Base-by-base conservation (phyloP, 495 filamentous ascomycete genomes). In the Opeltia flavorubescens region DNA sequence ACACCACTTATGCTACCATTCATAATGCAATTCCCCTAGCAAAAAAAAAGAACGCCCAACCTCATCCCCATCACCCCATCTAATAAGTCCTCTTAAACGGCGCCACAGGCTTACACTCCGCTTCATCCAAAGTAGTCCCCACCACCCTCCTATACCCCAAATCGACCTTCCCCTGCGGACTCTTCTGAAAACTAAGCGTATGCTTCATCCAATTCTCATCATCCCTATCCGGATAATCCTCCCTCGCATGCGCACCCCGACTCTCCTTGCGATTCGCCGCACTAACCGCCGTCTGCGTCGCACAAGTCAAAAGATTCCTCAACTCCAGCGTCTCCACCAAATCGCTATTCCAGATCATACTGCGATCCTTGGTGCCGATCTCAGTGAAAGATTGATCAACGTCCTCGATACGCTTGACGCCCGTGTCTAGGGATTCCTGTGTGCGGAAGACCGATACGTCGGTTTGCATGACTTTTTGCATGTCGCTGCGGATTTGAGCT, bases 331-430 rank as follows among this genome's bases (percentile, higher is more conserved):
- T 93, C 77, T 96, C 89, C 46, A 94, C 84, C 25, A 96, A 75
- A 58, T 96, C 89, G 30, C 84, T 86, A 78, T 96, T 96, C 89
- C 89, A 96, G 70, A 96, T 95, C 91, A 96, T 95, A 77, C 84
- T 89, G 59, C 89, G 83, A 64, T 96, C 89, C 75, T 93, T 94
- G 65, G 84, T 94, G 57, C 85, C 84, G 50, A 95, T 78, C 60
- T 94, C 76, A 47, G 64, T 60, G 68, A 83, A 96, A 51, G 69
- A 78, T 58, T 77, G 64, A 62, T 96, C 91, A 55, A 95, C 81
- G 50, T 83, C 74, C 55, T 66, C 76, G 56, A 96, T 84, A 65
- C 76, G 83, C 58, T 67, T 62, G 34, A 91, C 84, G 71, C 89
- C 89, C 60, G 91, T 83, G 50, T 94, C 87, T 51, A 85, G 67